Base-by-base conservation (phyloP, 257 asterid genomes). In the Thymus mandschuricus region DNA sequence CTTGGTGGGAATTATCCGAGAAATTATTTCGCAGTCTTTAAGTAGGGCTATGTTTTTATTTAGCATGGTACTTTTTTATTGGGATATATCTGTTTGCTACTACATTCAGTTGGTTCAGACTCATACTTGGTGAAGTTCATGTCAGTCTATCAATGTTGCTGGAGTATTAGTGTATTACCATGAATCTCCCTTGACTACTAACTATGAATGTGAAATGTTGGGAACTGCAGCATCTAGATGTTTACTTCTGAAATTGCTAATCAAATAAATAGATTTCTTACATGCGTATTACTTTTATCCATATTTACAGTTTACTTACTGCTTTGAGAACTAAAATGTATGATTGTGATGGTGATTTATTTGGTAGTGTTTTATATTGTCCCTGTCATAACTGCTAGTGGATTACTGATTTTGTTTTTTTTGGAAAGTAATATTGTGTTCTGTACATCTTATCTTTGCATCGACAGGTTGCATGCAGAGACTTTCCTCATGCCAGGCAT, bases 401-500 rank as follows among this genome's bases (percentile, higher is more conserved):
- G 30, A 61, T 64, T 33, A 40, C 60, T 46, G 10, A 30, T 44
- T 27, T 45, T 10, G n/a, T 61, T 29, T 11, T n/a, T 61, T 51
- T 64, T 68, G 31, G 57, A 12, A 45, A 61, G 30, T 29, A 29
- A 51, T 34, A 59, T 27, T 0, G 44, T 48, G 52, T 31, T 69
- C 40, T 46, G 41, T 38, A 38, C 4, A 38, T 49, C 68, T 76
- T 75, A 52, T 58, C 51, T 56, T 60, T 71, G 67, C 81, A 79
- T 44, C 44, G 51, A 12, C 62, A 86, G 97, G 89, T 94, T 72
- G 99, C 99, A 8, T 91, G 97, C 78, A 82, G 99, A 82, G 99
- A 94, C 82, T 94, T 86, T 73, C 97, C 99, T 70, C 99, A 94
- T 68, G 67, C 99, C 0, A 85, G 99, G 12, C 95, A 94, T 81